Conservation (phyloP, 1,139 yeast species). For the Meyerozyma guilliermondii region DNA sequence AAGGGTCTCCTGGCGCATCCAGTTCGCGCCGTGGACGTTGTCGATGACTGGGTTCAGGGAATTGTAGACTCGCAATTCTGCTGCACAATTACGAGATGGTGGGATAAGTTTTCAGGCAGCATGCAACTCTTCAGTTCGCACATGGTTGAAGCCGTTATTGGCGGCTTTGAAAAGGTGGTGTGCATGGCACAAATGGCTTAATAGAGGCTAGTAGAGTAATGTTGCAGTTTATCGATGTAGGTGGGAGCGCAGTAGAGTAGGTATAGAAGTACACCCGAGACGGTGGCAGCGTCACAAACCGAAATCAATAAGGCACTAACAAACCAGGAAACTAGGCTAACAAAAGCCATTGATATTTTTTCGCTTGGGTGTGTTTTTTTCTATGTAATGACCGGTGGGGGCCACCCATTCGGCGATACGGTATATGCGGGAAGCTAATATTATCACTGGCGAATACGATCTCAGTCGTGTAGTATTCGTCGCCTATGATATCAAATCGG, state of each 20-base stretch:
- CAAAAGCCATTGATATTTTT: slow-evolving; percentile 90
- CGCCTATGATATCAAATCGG: not conserved
- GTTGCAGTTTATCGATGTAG: too few species aligned
- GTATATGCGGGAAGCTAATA: slow-evolving; percentile 82
- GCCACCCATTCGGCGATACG: slow-evolving; percentile 93
- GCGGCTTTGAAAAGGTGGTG: slow-evolving; percentile 1
- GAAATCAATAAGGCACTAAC: slow-evolving; percentile 7
- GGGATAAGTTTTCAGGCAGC: not conserved
- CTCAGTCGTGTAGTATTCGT: slow-evolving; percentile 26
- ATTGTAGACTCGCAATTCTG: not conserved
- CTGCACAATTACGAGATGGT: not conserved
- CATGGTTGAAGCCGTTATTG: not conserved
- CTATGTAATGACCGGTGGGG: slow-evolving; percentile 77
- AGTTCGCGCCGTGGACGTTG: not conserved
- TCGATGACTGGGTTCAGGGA: not conserved
- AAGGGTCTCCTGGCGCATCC: not conserved
- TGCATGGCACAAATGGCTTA: not conserved
- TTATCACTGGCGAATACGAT: slow-evolving; percentile 65
- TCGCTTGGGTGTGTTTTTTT: slow-evolving; percentile 93
- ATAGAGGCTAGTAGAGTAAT: not conserved
- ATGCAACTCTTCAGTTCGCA: not conserved
- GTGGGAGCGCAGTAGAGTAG: not conserved
- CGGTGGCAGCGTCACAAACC: slow-evolving; percentile 23
- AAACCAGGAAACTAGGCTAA: slow-evolving; percentile 43
- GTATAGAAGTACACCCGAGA: slow-evolving; percentile 23